These are phyloP conservation scores for Cryptococcus sp. DNA, from an alignment of 1,284 basidiomycete genomes.

Conservation along the genomic window DNA sequence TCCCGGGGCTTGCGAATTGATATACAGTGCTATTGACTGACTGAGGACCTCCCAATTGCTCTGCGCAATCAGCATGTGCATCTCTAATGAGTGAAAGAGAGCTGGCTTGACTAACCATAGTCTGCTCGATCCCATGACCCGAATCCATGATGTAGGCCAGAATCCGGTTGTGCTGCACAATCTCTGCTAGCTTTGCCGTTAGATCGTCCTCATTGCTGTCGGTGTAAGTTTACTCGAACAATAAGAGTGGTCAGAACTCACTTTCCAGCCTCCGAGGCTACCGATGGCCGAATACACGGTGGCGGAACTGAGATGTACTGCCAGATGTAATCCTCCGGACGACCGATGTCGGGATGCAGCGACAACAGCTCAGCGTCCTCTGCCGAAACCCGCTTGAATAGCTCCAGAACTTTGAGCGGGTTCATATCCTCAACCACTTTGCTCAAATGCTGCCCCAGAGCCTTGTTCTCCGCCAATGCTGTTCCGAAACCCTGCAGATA, in stretches of 20 bases:
- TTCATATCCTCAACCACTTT: constrained; percentile 94
- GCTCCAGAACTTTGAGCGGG: constrained; percentile 85
- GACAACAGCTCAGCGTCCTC: constrained; percentile 97
- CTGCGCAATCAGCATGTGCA: constrained; percentile 35
- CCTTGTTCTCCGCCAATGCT: constrained; percentile 82
- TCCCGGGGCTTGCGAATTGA: constrained; percentile 96
- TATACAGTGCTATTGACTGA: constrained; percentile 92
- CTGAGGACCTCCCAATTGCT: constrained; percentile 98
- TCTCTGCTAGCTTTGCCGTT: constrained; percentile 95
- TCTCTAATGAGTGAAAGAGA: not conserved
- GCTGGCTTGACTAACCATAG: constrained; percentile 62
- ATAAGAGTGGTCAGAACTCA: constrained; percentile 19
- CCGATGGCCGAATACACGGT: constrained; percentile 94
- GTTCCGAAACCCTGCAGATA: constrained; percentile 81
- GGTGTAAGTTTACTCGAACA: not conserved
- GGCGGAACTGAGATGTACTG: constrained; percentile 98
- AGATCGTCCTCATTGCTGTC: constrained; percentile 96
- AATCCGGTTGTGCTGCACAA: constrained; percentile 89
- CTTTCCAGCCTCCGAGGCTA: constrained; percentile 88
- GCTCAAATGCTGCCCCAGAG: constrained; percentile 76
- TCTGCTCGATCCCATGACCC: constrained; percentile 79
- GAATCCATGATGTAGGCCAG: constrained; percentile 87
- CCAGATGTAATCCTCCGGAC: constrained; percentile 98
- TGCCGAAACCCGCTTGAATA: constrained; percentile 89
- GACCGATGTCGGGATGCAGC: constrained; percentile 77